Percentiles rank a stretch among this genome's conserved stretches.
Conservation (phyloP, 768 basidiomycete genomes). For the Tricholoma terreum region DNA sequence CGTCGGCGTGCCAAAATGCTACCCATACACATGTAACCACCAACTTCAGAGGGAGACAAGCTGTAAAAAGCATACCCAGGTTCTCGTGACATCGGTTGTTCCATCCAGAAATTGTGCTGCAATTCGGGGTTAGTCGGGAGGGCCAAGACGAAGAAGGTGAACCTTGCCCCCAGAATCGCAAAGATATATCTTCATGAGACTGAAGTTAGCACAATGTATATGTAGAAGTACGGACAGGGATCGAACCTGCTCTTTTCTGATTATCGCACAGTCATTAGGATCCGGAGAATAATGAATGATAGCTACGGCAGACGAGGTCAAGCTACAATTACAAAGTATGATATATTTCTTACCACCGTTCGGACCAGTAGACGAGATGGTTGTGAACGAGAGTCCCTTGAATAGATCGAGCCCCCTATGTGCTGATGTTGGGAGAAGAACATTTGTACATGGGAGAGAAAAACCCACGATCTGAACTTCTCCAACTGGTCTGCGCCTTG, state of each 20-base stretch:
- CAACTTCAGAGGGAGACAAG: background rate
- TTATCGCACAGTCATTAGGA: constrained; percentile 64
- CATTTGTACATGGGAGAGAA: background rate
- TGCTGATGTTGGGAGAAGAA: background rate
- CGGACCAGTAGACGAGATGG: constrained; percentile 90
- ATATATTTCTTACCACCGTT: constrained; percentile 69
- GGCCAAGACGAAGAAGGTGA: background rate
- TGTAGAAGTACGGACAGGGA: background rate
- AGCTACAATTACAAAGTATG: background rate
- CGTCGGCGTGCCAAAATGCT: constrained; percentile 89
- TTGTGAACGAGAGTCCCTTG: constrained; percentile 85
- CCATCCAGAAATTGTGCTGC: constrained; percentile 56
- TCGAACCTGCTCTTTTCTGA: constrained; percentile 69
- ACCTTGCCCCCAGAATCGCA: constrained; percentile 79
- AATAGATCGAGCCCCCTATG: constrained; percentile 75
- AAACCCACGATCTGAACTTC: constrained; percentile 70
- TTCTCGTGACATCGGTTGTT: constrained; percentile 93
- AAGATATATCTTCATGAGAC: constrained; percentile 34
- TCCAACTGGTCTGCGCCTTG: constrained; percentile 79
- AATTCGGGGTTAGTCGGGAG: background rate
- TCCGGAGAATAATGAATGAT: constrained; percentile 94
- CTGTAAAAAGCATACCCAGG: constrained; percentile 52
- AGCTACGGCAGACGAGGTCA: constrained; percentile 38
- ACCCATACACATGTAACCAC: background rate
- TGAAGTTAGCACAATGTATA: background rate